phyloP scores from a whole-genome alignment of 148 eudicot species.

The Spergularia bocconei region DNA sequence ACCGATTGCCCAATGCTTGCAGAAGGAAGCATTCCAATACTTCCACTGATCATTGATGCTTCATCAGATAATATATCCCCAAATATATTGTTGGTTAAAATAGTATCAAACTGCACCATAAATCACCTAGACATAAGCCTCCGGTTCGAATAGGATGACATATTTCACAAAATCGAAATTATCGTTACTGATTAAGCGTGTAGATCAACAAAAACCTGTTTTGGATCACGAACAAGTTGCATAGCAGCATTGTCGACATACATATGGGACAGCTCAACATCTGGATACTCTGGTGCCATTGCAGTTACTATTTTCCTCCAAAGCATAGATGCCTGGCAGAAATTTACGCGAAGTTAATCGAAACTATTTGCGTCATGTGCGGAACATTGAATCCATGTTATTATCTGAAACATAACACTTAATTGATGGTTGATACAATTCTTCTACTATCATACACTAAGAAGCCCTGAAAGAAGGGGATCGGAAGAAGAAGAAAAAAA shows the following conservation, averaged over 20 bases:
- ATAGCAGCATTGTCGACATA: conserved; percentile 97
- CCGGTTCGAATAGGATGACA: not conserved
- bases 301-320: conserved; percentile 82
- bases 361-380: not conserved
- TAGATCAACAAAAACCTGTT: conserved; percentile 51
- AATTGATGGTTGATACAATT: too few relatives aligned
- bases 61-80: conserved; percentile 96
- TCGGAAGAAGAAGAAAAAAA: too few relatives aligned
- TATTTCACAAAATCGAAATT: not conserved
- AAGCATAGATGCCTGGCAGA: conserved; percentile 85
- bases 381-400: not conserved
- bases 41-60: conserved; percentile 96
- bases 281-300: conserved; percentile 80
- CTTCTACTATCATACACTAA: not conserved
- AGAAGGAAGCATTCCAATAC: conserved; percentile 97
- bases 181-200: not conserved
- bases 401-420: not conserved
- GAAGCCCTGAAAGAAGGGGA: not conserved
- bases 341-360: not conserved
- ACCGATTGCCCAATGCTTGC: conserved; percentile 88
- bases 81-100: conserved; percentile 88
- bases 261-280: conserved; percentile 96
- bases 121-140: not conserved
- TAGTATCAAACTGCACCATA: conserved; percentile 83
- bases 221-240: conserved; percentile 96